Evolutionary conservation across 2,329 filamentous ascomycete species (phyloP), one percentile per base, ranked within the genome.

Genomic region (Aotearoamyces nothofagi): DNA sequence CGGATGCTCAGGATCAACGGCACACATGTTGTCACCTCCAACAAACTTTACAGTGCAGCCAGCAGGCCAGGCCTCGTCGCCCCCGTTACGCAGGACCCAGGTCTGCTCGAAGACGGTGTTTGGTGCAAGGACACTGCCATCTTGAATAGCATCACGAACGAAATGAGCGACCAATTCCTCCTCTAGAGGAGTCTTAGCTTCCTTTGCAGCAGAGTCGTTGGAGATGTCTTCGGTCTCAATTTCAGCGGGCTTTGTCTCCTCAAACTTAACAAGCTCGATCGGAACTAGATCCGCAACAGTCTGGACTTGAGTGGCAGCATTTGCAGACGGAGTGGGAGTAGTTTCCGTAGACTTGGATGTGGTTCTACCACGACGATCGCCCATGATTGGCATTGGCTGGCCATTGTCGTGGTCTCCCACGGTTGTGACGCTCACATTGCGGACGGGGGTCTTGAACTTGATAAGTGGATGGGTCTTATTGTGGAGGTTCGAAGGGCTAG

Each of bases 381-480:
- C 84, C 66, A 92, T 73, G 20, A 63, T 51, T n/a, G 68, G 65
- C 47, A 79, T 66, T 24, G 55, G 56, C 34, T 69, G 63, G 28
- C 78, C 78, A 41, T 73, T 61, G 34, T 66, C 67, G 43, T 83
- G 73, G 54, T 92, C 82, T 30, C 78, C 78, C 38, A 78, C 65
- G 6, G 87, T 96, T 27, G 74, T 86, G 29, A 98, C 80, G 37
- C 71, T 86, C 19, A 93, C 81, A 41, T 81, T 78, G 41, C 82
- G 79, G 27, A 98, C 78, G 7, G 87, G 80, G 3, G 81, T 92
- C 66, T 83, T 92, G 63, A 98, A 84, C 60, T 93, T 94, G 61
- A 98, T 84, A 43, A 98, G 61, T 15, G 90, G 90, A 46, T 98
- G 90, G n/a, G 86, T 92, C 54, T 74, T 76, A 62, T 96, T 94